phyloP scores from a whole-genome alignment of 495 filamentous ascomycete species.

The Tetracladium marchalianum region DNA sequence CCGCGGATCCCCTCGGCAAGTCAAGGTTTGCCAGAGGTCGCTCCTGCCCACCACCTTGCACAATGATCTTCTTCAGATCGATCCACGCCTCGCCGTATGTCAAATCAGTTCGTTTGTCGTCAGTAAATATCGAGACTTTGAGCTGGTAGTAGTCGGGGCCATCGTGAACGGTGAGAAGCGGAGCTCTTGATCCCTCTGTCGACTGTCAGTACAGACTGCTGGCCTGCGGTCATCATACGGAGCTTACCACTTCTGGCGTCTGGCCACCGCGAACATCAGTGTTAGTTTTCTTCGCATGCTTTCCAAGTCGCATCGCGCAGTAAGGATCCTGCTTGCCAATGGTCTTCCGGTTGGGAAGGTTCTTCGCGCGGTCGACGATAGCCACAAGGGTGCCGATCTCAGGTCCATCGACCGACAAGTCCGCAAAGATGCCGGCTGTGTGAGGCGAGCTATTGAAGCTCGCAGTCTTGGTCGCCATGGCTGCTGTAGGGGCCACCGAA shows the following conservation, averaged over 20 bases:
- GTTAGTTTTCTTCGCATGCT: conserved; percentile 91
- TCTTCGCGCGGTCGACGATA: conserved; percentile 82
- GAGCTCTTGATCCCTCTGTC: conserved; percentile 82
- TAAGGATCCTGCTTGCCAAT: conserved; percentile 97
- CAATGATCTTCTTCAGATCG: conserved; percentile 63
- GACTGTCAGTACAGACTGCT: no score
- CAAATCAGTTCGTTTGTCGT: conserved; percentile 85
- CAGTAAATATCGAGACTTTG: conserved; percentile 89
- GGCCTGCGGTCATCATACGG: no score
- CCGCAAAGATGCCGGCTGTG: conserved; percentile 85
- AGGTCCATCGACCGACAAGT: conserved; percentile 86
- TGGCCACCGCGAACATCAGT: conserved; percentile 88
- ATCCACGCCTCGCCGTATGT: conserved; percentile 87
- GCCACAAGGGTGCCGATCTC: conserved; percentile 82
- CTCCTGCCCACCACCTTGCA: conserved; percentile 75
- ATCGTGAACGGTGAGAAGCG: conserved; percentile 85
- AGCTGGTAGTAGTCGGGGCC: conserved; percentile 85
- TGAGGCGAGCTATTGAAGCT: conserved; percentile 30
- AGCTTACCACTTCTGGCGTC: conserved; percentile 77
- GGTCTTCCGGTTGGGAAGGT: conserved; percentile 83
- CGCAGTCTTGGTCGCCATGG: no score
- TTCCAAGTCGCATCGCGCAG: conserved; percentile 80
- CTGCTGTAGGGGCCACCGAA: no score
- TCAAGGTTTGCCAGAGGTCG: conserved; percentile 79
- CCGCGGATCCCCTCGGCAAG: conserved; percentile 82